These are phyloP conservation scores for Cochlearia excelsa DNA, from an alignment of 345 rosid genomes.

Conservation along the genomic window DNA sequence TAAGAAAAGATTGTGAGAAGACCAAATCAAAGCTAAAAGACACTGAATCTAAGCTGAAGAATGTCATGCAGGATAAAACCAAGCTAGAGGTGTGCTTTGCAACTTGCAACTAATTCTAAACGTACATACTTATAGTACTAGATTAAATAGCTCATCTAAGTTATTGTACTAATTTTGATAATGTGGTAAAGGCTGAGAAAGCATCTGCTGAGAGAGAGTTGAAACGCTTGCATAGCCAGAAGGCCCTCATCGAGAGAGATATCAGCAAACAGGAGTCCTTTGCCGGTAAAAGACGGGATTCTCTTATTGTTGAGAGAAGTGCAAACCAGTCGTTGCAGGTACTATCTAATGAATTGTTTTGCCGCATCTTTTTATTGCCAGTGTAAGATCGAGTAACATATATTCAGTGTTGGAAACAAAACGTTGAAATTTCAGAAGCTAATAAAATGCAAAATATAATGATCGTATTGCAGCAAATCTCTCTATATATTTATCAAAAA, in stretches of 20 bases:
- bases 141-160: constrained; percentile 5
- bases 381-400: constrained; percentile 8
- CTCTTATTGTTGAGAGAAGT: constrained; percentile 48
- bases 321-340: constrained; percentile 44
- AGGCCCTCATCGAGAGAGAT: constrained; percentile 76
- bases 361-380: constrained; percentile 1
- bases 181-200: constrained; percentile 66
- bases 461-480: too few species aligned
- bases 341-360: constrained; percentile 17
- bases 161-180: neutral
- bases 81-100: constrained; percentile 70
- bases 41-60: constrained; percentile 78
- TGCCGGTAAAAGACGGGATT: constrained; percentile 74
- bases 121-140: constrained; percentile 4
- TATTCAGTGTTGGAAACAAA: constrained; percentile 1
- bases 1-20: constrained; percentile 87
- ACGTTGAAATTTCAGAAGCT: constrained; percentile 8
- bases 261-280: constrained; percentile 75
- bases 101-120: neutral
- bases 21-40: constrained; percentile 73
- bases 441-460: neutral
- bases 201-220: constrained; percentile 79
- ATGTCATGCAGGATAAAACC: constrained; percentile 85
- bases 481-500: too few species aligned
- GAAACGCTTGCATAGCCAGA: constrained; percentile 67